Evolutionary conservation across 768 basidiomycete species (phyloP).

Genomic region (Trametes coccinea): DNA sequence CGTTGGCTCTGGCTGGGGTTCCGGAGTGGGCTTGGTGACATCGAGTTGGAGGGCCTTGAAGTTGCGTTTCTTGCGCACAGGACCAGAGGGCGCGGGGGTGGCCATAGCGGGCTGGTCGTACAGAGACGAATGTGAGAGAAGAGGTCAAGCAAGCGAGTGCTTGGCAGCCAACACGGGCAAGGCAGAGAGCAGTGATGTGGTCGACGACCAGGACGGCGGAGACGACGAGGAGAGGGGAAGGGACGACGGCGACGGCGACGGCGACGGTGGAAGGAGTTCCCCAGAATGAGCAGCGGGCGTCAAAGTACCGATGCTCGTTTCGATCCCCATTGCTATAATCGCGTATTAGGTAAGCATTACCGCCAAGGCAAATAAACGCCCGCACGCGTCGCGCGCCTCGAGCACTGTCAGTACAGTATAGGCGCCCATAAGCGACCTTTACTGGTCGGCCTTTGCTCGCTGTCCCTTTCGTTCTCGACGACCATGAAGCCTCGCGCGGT

Average conservation of each 20-base stretch:
- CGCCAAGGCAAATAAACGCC: not conserved
- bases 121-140: not conserved
- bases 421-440: not conserved
- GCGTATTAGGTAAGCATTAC: constrained; percentile 4
- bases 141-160: too few relatives aligned
- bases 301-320: constrained; percentile 2
- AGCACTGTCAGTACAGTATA: not conserved
- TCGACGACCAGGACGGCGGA: not conserved
- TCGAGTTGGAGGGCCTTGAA: constrained; percentile 84
- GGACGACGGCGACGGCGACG: constrained; percentile 9
- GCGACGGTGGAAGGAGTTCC: constrained; percentile 12
- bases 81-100: constrained; percentile 24
- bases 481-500: constrained; percentile 18
- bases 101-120: constrained; percentile 5
- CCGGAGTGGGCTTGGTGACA: constrained; percentile 46
- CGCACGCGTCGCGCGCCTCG: not conserved
- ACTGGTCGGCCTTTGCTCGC: not conserved
- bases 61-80: constrained; percentile 89
- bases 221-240: constrained; percentile 4
- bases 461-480: constrained; percentile 6
- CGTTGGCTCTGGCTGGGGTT: constrained; percentile 41
- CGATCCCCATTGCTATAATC: constrained; percentile 1
- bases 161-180: not conserved
- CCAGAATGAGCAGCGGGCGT: constrained; percentile 12
- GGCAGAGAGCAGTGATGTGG: not conserved